Conservation (phyloP, 2,329 filamentous ascomycete genomes). For the Scortechinia acanthostroma region DNA sequence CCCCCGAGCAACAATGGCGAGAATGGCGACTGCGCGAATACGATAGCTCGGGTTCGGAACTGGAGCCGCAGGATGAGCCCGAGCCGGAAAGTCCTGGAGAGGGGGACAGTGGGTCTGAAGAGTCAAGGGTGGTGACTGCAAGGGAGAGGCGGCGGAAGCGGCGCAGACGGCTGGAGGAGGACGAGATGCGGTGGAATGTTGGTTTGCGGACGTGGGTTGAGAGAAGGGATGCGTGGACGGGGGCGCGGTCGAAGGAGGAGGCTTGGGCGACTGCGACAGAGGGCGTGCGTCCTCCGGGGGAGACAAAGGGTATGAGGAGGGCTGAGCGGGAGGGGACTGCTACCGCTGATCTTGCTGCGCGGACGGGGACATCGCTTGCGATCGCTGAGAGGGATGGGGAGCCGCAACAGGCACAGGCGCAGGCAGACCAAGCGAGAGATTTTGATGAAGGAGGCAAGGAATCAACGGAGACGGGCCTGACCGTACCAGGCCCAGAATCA, state of each 20-base stretch:
- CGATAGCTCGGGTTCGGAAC: slow-evolving; percentile 23
- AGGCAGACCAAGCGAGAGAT: too few relatives aligned
- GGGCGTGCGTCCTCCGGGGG: not conserved
- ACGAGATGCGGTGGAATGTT: slow-evolving; percentile 44
- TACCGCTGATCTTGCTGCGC: not conserved
- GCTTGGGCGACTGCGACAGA: not conserved
- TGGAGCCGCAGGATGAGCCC: slow-evolving; percentile 16
- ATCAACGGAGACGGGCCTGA: not conserved
- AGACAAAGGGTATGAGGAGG: too few relatives aligned
- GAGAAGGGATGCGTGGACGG: slow-evolving; percentile 50
- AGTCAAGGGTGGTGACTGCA: too few relatives aligned
- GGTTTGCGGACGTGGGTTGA: slow-evolving; percentile 48
- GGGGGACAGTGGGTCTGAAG: too few relatives aligned
- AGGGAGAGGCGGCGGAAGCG: slow-evolving; percentile 11
- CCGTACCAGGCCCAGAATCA: not conserved
- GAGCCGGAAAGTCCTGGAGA: slow-evolving; percentile 8
- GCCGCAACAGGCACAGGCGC: not conserved
- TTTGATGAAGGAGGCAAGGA: not conserved
- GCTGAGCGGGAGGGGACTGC: too few relatives aligned
- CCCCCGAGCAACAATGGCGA: slow-evolving; percentile 3
- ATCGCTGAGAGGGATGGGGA: not conserved
- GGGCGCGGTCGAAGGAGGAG: slow-evolving; percentile 27
- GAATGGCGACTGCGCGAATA: slow-evolving; percentile 25
- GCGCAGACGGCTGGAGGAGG: slow-evolving; percentile 24
- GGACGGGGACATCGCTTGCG: not conserved